A percentile compares a stretch with the other conserved stretches of the same genome.
Conservation (phyloP, 768 basidiomycete genomes). For the Epithele typhae region DNA sequence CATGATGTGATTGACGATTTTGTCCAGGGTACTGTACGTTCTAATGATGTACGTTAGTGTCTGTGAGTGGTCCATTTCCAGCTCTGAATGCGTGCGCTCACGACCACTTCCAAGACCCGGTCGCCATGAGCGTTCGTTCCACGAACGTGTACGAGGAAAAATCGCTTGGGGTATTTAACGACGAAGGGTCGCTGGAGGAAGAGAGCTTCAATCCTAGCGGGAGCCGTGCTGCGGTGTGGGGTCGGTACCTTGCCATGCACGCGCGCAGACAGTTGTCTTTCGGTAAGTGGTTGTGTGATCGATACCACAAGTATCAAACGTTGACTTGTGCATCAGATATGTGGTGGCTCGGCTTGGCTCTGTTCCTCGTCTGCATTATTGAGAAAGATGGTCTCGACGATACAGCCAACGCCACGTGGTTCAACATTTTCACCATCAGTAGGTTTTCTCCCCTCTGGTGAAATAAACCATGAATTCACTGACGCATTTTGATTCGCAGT, state of each 20-base stretch:
- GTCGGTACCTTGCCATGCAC: slow-evolving; percentile 76
- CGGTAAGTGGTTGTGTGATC: slow-evolving; percentile 50
- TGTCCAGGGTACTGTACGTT: slow-evolving; percentile 71
- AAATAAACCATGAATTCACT: neutral
- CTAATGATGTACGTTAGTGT: slow-evolving; percentile 93
- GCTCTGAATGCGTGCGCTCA: slow-evolving; percentile 5
- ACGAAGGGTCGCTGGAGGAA: slow-evolving; percentile 31
- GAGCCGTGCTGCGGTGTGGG: slow-evolving; percentile 61
- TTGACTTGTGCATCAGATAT: slow-evolving; percentile 59
- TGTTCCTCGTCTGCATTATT: slow-evolving; percentile 90
- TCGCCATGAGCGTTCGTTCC: slow-evolving; percentile 89
- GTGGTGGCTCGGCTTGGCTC: slow-evolving; percentile 89
- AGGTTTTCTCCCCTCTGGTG: slow-evolving; percentile 27
- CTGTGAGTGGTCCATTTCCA: slow-evolving; percentile 44
- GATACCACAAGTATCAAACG: no score
- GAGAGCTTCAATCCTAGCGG: slow-evolving; percentile 44
- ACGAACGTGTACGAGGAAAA: slow-evolving; percentile 93
- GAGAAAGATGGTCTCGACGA: slow-evolving; percentile 68
- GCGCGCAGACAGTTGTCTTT: slow-evolving; percentile 88
- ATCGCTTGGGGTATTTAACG: slow-evolving; percentile 76
- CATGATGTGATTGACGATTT: neutral
- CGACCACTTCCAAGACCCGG: slow-evolving; percentile 47
- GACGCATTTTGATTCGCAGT: slow-evolving; percentile 45
- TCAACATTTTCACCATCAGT: slow-evolving; percentile 82
- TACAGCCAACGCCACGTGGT: slow-evolving; percentile 55